These are phyloP conservation scores for Patellaria atrata DNA, from an alignment of 495 filamentous ascomycete genomes.

Conservation along the genomic window DNA sequence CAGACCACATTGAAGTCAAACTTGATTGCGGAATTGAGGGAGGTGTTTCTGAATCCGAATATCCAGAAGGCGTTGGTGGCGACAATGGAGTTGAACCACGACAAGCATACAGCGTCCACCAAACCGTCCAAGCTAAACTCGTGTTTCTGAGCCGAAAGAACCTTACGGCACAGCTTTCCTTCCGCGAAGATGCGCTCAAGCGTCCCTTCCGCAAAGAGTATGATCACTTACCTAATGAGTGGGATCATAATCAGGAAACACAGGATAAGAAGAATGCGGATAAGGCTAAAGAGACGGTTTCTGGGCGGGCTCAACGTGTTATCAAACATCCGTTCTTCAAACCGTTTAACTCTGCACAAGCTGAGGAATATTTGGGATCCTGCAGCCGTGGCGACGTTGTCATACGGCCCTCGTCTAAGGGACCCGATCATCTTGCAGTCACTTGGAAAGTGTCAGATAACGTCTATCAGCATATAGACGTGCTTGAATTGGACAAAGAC, in stretches of 20 bases:
- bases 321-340: constrained; percentile 95
- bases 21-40: constrained; percentile 92
- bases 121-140: constrained; percentile 79
- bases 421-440: constrained; percentile 83
- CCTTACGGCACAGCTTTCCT: constrained; percentile 65
- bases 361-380: constrained; percentile 81
- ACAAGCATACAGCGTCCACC: constrained; percentile 49
- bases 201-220: constrained; percentile 48
- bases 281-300: constrained; percentile 65
- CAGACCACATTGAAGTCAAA: constrained; percentile 82
- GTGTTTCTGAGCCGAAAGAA: constrained; percentile 68
- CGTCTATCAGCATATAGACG: constrained; percentile 93
- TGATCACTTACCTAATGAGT: constrained; percentile 62
- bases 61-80: constrained; percentile 42
- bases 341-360: constrained; percentile 82
- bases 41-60: constrained; percentile 57
- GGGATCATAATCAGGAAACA: constrained; percentile 71
- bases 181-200: constrained; percentile 65
- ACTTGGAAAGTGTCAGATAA: constrained; percentile 97
- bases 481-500: constrained; percentile 89
- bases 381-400: constrained; percentile 79
- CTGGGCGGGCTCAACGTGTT: constrained; percentile 73
- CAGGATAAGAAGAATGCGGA: constrained; percentile 57
- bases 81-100: constrained; percentile 38
- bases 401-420: constrained; percentile 86